Percentiles rank a stretch among this genome's conserved stretches.
phyloP scores from a whole-genome alignment of 345 rosid genomes.

The Ceriops zippeliana region DNA sequence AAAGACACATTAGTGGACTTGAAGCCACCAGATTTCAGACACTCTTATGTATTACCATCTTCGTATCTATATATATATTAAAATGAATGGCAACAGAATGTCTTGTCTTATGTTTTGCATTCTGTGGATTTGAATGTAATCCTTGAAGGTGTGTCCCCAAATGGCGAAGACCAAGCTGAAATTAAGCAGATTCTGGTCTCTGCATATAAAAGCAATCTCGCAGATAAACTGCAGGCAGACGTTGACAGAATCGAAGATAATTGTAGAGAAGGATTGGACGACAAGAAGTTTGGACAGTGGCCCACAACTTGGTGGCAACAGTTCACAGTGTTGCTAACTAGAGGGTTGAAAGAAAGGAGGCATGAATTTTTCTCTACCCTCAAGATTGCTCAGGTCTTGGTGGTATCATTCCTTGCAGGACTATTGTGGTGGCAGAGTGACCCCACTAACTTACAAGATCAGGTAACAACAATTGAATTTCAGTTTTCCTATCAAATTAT shows the following conservation, averaged over 20 bases:
- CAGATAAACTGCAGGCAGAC: slow-evolving; percentile 34
- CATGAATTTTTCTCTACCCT: slow-evolving; percentile 38
- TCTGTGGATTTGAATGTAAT: no score
- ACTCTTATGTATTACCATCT: no score
- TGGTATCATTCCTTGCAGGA: slow-evolving; percentile 34
- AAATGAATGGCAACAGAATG: no score
- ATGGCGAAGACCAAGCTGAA: slow-evolving; percentile 24
- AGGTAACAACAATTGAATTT: slow-evolving; percentile 31
- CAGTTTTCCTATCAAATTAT: neutral
- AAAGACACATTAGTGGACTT: no score
- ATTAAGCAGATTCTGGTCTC: slow-evolving; percentile 35
- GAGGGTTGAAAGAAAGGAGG: slow-evolving; percentile 52
- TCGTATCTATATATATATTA: no score
- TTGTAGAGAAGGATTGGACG: slow-evolving; percentile 12
- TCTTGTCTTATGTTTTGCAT: neutral
- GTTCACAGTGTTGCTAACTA: slow-evolving; percentile 33
- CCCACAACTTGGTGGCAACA: slow-evolving; percentile 62
- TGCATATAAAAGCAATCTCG: slow-evolving; percentile 36
- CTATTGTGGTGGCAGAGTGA: slow-evolving; percentile 51
- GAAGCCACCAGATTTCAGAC: no score
- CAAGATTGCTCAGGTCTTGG: slow-evolving; percentile 37
- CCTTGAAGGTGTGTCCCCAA: slow-evolving; percentile 35
- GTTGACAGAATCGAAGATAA: slow-evolving; percentile 20
- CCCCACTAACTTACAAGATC: slow-evolving; percentile 50
- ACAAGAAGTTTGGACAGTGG: slow-evolving; percentile 30